Evolutionary conservation across 768 basidiomycete genomes (phyloP).

Genomic region (Leccinum aurantiacum): DNA sequence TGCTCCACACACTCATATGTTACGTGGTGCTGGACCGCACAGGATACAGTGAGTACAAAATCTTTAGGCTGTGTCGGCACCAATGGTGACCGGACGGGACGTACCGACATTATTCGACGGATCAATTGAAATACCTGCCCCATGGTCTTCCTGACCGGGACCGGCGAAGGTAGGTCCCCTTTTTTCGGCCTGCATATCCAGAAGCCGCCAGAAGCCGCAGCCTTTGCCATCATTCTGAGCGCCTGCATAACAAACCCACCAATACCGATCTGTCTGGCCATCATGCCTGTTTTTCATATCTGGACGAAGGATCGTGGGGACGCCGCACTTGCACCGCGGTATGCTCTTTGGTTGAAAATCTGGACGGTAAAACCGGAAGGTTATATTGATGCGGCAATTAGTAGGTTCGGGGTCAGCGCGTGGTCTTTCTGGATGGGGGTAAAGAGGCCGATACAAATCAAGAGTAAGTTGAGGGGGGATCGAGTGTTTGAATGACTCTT

Average conservation of each 20-base stretch:
- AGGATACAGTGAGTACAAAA: neutral
- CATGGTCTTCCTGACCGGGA: constrained; percentile 3
- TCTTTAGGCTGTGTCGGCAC: constrained; percentile 3
- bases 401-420: constrained; percentile 41
- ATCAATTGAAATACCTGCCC: neutral
- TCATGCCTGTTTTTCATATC: constrained; percentile 76
- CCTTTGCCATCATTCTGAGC: constrained; percentile 85
- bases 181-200: constrained; percentile 69
- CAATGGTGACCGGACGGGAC: neutral
- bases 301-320: constrained; percentile 68
- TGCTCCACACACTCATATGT: neutral
- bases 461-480: constrained; percentile 70
- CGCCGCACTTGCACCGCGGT: constrained; percentile 70
- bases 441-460: constrained; percentile 68
- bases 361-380: constrained; percentile 83
- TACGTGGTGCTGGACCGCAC: neutral
- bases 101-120: constrained; percentile 3
- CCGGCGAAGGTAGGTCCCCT: constrained; percentile 49
- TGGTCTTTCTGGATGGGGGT: constrained; percentile 35
- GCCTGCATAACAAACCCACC: constrained; percentile 76
- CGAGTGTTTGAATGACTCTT: constrained; percentile 80
- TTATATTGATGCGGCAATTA: constrained; percentile 79
- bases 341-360: constrained; percentile 68
- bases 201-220: constrained; percentile 70
- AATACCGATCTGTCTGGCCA: constrained; percentile 58